A percentile compares a stretch with the other conserved stretches of the same genome.
Conservation (phyloP, 345 rosid genomes). For the Aquilaria yunnanensis region DNA sequence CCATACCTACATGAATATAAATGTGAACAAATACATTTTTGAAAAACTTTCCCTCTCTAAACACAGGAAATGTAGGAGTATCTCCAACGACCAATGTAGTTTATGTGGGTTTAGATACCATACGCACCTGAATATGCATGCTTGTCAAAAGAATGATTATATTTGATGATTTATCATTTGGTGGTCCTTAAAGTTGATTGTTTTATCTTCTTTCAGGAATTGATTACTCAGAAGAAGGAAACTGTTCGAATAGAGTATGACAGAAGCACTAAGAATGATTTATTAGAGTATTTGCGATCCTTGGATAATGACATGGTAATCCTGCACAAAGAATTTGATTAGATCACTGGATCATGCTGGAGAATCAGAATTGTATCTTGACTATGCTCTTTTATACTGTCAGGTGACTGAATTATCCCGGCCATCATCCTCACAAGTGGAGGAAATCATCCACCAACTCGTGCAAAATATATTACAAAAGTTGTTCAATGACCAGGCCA, state of each 20-base stretch:
- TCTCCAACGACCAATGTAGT: too few relatives aligned
- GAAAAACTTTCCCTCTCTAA: too few relatives aligned
- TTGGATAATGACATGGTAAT: constrained; percentile 72
- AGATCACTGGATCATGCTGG: background rate
- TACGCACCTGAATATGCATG: background rate
- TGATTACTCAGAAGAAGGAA: constrained; percentile 53
- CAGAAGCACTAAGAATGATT: constrained; percentile 54
- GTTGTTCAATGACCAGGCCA: constrained; percentile 39
- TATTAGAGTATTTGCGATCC: constrained; percentile 82
- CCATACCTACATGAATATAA: too few relatives aligned
- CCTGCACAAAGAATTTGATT: background rate
- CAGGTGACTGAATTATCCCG: constrained; percentile 78
- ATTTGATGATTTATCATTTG: constrained; percentile 1
- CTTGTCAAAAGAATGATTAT: background rate
- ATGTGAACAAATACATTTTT: too few relatives aligned
- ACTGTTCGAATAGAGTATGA: constrained; percentile 40
- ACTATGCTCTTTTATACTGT: background rate
- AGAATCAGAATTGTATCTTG: constrained; percentile 7
- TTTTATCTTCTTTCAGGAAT: constrained; percentile 41
- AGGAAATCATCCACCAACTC: constrained; percentile 79
- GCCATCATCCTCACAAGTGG: constrained; percentile 82
- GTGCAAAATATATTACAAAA: constrained; percentile 52
- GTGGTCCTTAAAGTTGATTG: constrained; percentile 11
- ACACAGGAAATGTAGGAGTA: too few relatives aligned
- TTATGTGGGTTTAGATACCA: too few relatives aligned